Conservation (phyloP, 176 grass and related monocot genomes). For the Olyra latifolia region DNA sequence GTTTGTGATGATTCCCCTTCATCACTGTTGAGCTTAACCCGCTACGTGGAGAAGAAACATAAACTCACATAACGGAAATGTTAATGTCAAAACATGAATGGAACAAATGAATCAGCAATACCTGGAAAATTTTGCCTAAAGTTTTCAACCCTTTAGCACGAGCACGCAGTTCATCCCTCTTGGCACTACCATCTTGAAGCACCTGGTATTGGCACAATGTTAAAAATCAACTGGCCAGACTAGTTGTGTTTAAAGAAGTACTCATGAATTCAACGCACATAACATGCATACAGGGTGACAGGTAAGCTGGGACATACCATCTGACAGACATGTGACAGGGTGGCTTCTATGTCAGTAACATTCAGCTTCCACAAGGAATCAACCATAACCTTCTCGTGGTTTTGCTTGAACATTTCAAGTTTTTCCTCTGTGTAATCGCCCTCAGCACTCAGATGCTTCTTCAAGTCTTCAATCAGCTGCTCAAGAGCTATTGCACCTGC, state of each 20-base stretch:
- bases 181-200: conserved; percentile 72
- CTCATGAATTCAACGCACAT: background rate
- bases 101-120: conserved; percentile 35
- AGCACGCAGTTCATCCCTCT: conserved; percentile 75
- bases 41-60: conserved; percentile 43
- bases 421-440: conserved; percentile 77
- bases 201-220: conserved; percentile 52
- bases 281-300: conserved; percentile 18
- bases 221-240: conserved; percentile 12
- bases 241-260: conserved; percentile 7
- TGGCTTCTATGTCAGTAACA: conserved; percentile 97
- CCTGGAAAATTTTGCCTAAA: conserved; percentile 95
- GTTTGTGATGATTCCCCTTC: conserved; percentile 62
- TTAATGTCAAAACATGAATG: background rate
- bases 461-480: conserved; percentile 92
- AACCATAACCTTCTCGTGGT: conserved; percentile 87
- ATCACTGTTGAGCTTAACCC: conserved; percentile 55
- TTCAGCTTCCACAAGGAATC: conserved; percentile 99
- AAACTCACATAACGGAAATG: conserved; percentile 34
- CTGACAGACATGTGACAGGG: conserved; percentile 89
- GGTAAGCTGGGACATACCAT: conserved; percentile 63
- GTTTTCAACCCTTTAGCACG: conserved; percentile 95
- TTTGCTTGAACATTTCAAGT: conserved; percentile 80
- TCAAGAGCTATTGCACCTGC: conserved; percentile 93
- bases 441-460: conserved; percentile 77